Base-by-base conservation (phyloP, 163 green algal species). In the Prototheca cutis region DNA sequence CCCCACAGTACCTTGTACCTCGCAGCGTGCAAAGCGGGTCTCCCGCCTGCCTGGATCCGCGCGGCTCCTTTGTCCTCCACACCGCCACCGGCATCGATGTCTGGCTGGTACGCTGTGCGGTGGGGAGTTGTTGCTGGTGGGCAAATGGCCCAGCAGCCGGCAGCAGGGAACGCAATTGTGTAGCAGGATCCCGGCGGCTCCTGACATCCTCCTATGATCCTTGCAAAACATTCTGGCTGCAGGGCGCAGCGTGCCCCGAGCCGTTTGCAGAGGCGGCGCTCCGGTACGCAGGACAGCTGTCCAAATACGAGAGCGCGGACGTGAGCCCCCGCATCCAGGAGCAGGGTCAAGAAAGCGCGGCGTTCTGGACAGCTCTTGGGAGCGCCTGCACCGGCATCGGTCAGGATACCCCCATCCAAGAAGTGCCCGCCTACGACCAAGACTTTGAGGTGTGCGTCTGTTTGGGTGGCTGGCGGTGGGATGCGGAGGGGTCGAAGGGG, bases 1-100 rank as follows among this genome's bases (percentile, higher is more conserved):
- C 80, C 13, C 73, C 87, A 1, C 51, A 58, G 3, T 85, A 89
- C 62, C 71, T 95, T 30, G 84, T 95, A 17, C 64, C 84, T 83
- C 4, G 63, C 53, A 13, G 56, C 61, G 3, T 61, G 63, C 18
- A 57, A 69, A 49, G 55, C 75, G 57, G 74, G 65, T 15, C 29
- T 6, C 66, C 67, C 40, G 48, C 58, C 15, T 49, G 68, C 33
- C 72, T 95, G 27, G 88, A 96, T 71, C 71, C 72, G 0, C 75
- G 88, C 6, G 85, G 87, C n/a, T 76, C 78, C 1, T 94, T 91
- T 60, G 61, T 86, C 25, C 32, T 86, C 29, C 65, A 75, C 31
- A 62, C 56, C 1, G 15, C 24, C 17, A 4, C 21, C 23, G 48
- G 27, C 3, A 4, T 78, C 21, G 68, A 51, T 36, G 33, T 77